Percentiles rank a stretch among this genome's conserved stretches.
Evolutionary conservation across 805 yeast genomes (phyloP).

Genomic region (Barnettozyma populi): DNA sequence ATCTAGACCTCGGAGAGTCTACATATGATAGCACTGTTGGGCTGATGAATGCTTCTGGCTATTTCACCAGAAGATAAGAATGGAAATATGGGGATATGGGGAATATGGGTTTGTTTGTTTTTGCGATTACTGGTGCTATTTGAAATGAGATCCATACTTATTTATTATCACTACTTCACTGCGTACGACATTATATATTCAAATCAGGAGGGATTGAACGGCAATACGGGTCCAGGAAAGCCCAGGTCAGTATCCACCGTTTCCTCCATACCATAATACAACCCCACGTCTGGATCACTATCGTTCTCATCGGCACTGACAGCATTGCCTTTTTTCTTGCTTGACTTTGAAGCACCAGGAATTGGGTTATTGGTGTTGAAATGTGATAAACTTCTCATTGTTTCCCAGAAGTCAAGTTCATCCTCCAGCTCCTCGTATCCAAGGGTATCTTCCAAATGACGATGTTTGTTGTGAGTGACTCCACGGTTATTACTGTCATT

Average conservation of each 20-base stretch:
- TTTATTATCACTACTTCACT: not conserved
- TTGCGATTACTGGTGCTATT: not conserved
- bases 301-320: constrained; percentile 5
- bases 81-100: not conserved
- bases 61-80: constrained; percentile 49
- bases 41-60: constrained; percentile 63
- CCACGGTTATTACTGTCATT: constrained; percentile 11
- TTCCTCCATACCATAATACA: constrained; percentile 10
- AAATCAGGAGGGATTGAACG: constrained; percentile 6
- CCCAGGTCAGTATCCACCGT: constrained; percentile 4
- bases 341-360: constrained; percentile 11
- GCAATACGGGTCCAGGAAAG: constrained; percentile 8
- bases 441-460: constrained; percentile 2
- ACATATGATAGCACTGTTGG: constrained; percentile 68
- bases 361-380: constrained; percentile 23
- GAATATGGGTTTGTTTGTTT: not conserved
- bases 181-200: not conserved
- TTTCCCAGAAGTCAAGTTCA: constrained; percentile 68
- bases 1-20: constrained; percentile 82
- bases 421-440: constrained; percentile 47
- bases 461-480: constrained; percentile 1
- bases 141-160: not conserved
- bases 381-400: constrained; percentile 52
- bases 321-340: constrained; percentile 5
- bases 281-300: not conserved